Percentiles rank a stretch among this genome's conserved stretches.
phyloP scores from a whole-genome alignment of 108 stramenopile genomes.

The Pseudonitzschia multistriata region DNA sequence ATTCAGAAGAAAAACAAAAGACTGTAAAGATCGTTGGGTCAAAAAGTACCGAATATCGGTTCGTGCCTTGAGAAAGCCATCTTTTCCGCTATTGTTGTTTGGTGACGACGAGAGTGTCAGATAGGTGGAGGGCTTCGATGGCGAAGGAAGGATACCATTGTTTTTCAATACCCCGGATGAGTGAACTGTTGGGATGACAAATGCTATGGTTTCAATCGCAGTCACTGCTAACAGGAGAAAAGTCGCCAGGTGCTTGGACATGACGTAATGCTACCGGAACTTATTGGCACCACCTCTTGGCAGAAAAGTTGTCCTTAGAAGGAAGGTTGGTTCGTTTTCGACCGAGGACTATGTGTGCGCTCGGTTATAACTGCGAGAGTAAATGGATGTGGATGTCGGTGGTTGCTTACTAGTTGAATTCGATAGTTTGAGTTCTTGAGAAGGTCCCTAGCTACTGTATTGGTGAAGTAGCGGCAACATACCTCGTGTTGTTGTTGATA shows the following conservation, averaged over 20 bases:
- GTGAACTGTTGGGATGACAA: not conserved
- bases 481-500: too few species aligned
- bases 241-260: not conserved
- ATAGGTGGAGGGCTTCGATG: not conserved
- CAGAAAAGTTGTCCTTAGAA: not conserved
- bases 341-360: not conserved
- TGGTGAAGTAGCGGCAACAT: too few species aligned
- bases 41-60: slow-evolving; percentile 55
- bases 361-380: too few species aligned
- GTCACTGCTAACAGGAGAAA: not conserved
- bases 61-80: slow-evolving; percentile 16
- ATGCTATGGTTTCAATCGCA: not conserved
- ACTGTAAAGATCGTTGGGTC: slow-evolving; percentile 80
- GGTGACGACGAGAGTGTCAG: slow-evolving; percentile 5
- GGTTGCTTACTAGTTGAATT: too few species aligned
- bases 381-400: too few species aligned
- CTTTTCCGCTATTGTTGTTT: not conserved
- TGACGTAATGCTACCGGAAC: not conserved
- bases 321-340: not conserved
- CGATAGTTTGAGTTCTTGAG: too few species aligned
- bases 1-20: slow-evolving; percentile 68
- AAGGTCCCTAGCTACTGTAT: too few species aligned
- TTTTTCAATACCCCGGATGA: not conserved
- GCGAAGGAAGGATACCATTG: not conserved
- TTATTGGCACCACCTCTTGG: not conserved